Evolutionary conservation across 345 rosid genomes (phyloP).

Genomic region (Corchorus olitorius): DNA sequence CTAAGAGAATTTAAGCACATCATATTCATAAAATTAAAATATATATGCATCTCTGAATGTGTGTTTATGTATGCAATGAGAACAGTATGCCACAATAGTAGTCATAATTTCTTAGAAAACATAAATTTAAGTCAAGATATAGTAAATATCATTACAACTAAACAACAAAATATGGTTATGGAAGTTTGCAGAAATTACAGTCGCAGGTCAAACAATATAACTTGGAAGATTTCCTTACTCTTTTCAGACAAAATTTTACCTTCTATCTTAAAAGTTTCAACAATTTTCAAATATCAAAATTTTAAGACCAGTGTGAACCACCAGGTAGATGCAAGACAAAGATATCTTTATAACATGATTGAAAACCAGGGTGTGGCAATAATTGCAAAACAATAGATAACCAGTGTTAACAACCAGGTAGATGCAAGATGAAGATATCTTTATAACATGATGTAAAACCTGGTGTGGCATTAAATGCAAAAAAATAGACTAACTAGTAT

Average conservation of each 20-base stretch:
- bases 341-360: neutral
- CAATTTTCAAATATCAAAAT: neutral
- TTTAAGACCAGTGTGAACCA: neutral
- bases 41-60: no score
- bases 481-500: neutral
- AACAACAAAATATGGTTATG: neutral
- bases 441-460: neutral
- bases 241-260: neutral
- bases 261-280: neutral
- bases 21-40: no score
- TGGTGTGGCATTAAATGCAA: conserved; percentile 6
- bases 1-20: neutral
- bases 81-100: neutral
- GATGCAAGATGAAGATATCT: conserved; percentile 5
- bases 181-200: neutral
- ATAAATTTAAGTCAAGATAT: neutral
- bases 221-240: neutral
- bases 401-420: neutral
- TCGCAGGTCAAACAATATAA: neutral
- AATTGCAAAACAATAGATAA: neutral
- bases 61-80: neutral
- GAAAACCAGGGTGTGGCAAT: conserved; percentile 2
- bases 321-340: neutral
- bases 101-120: neutral
- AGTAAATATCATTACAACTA: neutral